phyloP scores from a whole-genome alignment of 495 filamentous ascomycete genomes.

The Parathielavia hyrcaniae region DNA sequence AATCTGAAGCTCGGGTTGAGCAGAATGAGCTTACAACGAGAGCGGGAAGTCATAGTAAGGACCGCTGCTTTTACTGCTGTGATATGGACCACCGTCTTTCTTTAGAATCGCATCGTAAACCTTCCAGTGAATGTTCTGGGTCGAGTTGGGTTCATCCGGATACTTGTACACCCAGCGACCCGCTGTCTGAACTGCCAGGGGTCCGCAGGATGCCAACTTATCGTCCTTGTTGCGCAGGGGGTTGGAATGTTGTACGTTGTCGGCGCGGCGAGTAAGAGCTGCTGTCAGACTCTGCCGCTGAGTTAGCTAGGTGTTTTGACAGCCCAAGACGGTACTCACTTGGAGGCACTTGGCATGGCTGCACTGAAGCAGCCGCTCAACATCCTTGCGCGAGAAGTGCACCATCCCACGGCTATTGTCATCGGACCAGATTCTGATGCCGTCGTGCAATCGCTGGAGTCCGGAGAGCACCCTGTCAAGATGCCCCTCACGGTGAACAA shows the following conservation, averaged over 20 bases:
- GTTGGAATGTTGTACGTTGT: neutral
- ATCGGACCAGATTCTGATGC: slow-evolving; percentile 19
- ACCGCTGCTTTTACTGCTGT: slow-evolving; percentile 2
- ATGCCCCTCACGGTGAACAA: slow-evolving; percentile 17
- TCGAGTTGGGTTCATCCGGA: slow-evolving; percentile 2
- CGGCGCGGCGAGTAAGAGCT: neutral
- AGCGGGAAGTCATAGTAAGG: slow-evolving; percentile 18
- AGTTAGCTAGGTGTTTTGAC: neutral
- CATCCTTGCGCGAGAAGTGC: neutral
- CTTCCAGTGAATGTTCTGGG: slow-evolving; percentile 6
- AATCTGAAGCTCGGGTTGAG: neutral
- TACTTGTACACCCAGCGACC: slow-evolving; percentile 18
- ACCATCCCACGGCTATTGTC: slow-evolving; percentile 10
- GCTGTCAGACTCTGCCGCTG: neutral
- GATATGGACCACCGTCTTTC: slow-evolving; percentile 15
- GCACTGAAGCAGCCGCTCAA: slow-evolving; percentile 1
- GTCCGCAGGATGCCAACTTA: slow-evolving; percentile 4
- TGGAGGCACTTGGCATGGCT: slow-evolving; percentile 3
- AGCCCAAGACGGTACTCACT: neutral
- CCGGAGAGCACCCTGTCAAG: slow-evolving; percentile 17
- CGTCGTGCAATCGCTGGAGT: slow-evolving; percentile 14
- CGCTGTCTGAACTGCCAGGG: neutral
- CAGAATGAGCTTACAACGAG: slow-evolving; percentile 9
- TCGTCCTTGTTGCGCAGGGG: slow-evolving; percentile 6
- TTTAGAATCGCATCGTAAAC: slow-evolving; percentile 21